Evolutionary conservation across 2,329 filamentous ascomycete genomes (phyloP).

Genomic region (Trichoderma gracile): DNA sequence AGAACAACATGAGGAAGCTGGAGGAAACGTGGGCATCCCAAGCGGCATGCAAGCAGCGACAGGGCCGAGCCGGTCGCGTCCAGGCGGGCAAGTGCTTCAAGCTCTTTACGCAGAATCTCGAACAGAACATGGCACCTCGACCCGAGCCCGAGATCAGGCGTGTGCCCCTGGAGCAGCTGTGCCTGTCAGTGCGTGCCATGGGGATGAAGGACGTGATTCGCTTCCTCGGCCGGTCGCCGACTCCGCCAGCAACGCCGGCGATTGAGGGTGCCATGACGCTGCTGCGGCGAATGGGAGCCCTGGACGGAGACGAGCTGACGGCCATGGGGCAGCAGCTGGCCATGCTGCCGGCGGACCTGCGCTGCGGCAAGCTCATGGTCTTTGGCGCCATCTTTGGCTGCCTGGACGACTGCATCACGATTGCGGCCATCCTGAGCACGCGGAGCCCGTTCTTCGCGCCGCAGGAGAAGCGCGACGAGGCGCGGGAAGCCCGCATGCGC

Average conservation of each 20-base stretch:
- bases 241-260: constrained; percentile 80
- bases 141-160: constrained; percentile 92
- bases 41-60: constrained; percentile 90
- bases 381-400: constrained; percentile 94
- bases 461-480: constrained; percentile 77
- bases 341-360: constrained; percentile 89
- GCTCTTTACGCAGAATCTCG: constrained; percentile 83
- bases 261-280: constrained; percentile 82
- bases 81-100: constrained; percentile 92
- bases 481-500: constrained; percentile 70
- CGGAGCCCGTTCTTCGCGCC: constrained; percentile 85
- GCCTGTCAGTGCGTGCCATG: constrained; percentile 93
- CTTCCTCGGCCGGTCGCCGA: constrained; percentile 84
- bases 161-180: constrained; percentile 91
- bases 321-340: constrained; percentile 91
- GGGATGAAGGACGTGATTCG: constrained; percentile 76
- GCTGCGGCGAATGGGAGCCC: constrained; percentile 80
- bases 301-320: constrained; percentile 83
- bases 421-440: constrained; percentile 89
- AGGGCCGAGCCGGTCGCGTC: constrained; percentile 91
- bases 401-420: constrained; percentile 81
- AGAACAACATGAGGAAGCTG: constrained; percentile 90
- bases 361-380: constrained; percentile 92
- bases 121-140: constrained; percentile 81
- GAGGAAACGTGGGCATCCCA: constrained; percentile 94